These are phyloP conservation scores for Gossypium trilobum DNA, from an alignment of 441 rosid species.

Conservation along the genomic window DNA sequence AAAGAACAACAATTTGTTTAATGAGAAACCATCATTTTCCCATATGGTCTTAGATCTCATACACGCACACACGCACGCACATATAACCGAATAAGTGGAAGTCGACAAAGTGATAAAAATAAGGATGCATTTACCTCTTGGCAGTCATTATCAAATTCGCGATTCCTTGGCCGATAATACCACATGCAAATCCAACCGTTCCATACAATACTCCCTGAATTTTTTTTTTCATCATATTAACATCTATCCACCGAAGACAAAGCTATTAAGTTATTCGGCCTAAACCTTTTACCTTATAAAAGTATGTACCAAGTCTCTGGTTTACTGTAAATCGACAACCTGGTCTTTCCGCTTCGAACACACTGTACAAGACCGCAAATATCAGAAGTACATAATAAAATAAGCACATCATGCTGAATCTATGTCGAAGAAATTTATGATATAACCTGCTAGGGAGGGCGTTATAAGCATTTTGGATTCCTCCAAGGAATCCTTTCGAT, in stretches of 20 bases:
- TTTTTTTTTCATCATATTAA: conserved; percentile 3
- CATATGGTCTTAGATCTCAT: not conserved
- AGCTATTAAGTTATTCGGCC: not conserved
- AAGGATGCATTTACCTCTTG: conserved; percentile 35
- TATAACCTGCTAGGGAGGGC: conserved; percentile 74
- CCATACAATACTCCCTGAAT: conserved; percentile 65
- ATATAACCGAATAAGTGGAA: not conserved
- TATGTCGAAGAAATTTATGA: not conserved
- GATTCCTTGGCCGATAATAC: conserved; percentile 76
- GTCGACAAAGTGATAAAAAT: not conserved
- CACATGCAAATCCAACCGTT: conserved; percentile 74
- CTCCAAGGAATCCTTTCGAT: conserved; percentile 51
- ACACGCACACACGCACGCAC: not conserved
- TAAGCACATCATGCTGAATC: not conserved
- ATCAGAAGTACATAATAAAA: not conserved
- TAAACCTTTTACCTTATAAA: conserved; percentile 41
- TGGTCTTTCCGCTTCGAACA: conserved; percentile 79
- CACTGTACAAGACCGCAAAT: conserved; percentile 30
- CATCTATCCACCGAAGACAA: not conserved
- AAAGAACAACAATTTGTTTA: not conserved
- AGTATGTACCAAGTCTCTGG: conserved; percentile 70
- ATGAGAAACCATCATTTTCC: not conserved
- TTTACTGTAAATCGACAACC: conserved; percentile 55
- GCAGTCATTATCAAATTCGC: conserved; percentile 83
- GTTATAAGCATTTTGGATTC: conserved; percentile 45